Conservation (phyloP, 1,284 basidiomycete genomes). For the Fomitopsis betulina region DNA sequence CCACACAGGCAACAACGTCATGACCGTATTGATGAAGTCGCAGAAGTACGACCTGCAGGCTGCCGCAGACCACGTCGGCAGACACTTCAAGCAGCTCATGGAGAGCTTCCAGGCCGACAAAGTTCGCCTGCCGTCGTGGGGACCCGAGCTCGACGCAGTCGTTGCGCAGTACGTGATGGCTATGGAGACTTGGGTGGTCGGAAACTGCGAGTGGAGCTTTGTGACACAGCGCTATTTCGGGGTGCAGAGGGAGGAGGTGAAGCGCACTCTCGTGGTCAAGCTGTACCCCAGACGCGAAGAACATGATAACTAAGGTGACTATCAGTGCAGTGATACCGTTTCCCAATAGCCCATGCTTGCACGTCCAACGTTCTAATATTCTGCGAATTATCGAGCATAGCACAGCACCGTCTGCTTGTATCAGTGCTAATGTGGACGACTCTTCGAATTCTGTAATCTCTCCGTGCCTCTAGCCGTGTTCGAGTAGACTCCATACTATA, state of each 20-base stretch:
- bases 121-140: slow-evolving; percentile 44
- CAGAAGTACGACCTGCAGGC: slow-evolving; percentile 47
- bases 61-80: slow-evolving; percentile 55
- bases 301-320: slow-evolving; percentile 2
- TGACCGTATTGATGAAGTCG: slow-evolving; percentile 62
- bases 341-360: too few species aligned
- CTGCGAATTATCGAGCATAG: too few species aligned
- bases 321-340: too few species aligned
- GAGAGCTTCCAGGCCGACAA: slow-evolving; percentile 44
- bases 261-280: slow-evolving; percentile 25
- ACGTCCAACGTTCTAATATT: too few species aligned
- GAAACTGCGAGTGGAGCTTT: slow-evolving; percentile 37
- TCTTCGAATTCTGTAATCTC: too few species aligned
- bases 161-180: slow-evolving; percentile 37
- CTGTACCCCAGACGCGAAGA: slow-evolving; percentile 21
- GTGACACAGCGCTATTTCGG: slow-evolving; percentile 35
- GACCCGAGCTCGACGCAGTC: slow-evolving; percentile 40
- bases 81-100: slow-evolving; percentile 46
- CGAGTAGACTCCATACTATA: too few species aligned
- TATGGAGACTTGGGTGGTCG: slow-evolving; percentile 34
- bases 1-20: slow-evolving; percentile 60
- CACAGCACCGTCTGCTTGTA: too few species aligned
- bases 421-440: too few species aligned
- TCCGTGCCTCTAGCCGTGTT: too few species aligned
- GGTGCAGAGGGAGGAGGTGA: slow-evolving; percentile 21